Evolutionary conservation across 2,329 filamentous ascomycete genomes (phyloP).

Genomic region (Alternaria rosae): DNA sequence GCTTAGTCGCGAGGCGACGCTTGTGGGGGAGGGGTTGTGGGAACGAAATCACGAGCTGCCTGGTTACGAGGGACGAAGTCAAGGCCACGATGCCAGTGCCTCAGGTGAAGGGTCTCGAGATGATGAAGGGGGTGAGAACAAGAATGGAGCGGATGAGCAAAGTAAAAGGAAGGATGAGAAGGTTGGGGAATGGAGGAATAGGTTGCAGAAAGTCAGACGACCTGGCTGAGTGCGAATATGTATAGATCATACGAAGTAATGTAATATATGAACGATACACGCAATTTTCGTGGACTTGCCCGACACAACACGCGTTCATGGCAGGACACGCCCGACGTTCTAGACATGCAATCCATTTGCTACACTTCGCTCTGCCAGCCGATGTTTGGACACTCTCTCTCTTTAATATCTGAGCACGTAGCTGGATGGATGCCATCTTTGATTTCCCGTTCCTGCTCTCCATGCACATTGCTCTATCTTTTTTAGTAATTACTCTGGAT

Average conservation of each 20-base stretch:
- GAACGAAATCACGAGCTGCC: neutral
- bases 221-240: neutral
- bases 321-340: neutral
- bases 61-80: neutral
- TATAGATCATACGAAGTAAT: neutral
- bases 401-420: neutral
- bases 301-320: too few relatives aligned
- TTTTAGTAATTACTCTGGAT: too few relatives aligned
- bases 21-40: neutral
- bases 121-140: neutral
- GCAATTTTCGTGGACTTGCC: too few relatives aligned
- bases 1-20: neutral
- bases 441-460: neutral
- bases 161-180: neutral
- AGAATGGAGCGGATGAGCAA: too few relatives aligned
- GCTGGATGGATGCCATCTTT: neutral
- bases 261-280: neutral
- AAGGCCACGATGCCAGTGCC: neutral
- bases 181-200: neutral
- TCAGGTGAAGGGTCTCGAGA: neutral
- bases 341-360: neutral
- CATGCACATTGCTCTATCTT: fast-evolving
- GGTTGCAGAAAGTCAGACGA: neutral
- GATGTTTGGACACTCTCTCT: neutral
- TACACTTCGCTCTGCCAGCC: neutral